Percentiles rank a stretch among this genome's conserved stretches.
Conservation (phyloP, 73 alveolate species). For the Loxodes magnus region DNA sequence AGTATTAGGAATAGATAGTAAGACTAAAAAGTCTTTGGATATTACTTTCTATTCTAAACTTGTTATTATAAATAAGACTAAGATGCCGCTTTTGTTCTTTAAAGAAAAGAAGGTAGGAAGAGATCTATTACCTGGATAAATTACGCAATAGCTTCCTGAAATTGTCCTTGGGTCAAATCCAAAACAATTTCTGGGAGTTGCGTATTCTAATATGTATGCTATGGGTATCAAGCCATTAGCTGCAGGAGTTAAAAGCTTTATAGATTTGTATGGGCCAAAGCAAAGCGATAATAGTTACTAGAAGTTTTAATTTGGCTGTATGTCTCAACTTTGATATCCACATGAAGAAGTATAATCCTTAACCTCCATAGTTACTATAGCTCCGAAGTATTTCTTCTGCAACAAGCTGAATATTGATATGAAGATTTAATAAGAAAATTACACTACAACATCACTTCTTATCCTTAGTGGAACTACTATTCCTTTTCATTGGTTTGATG, state of each 20-base stretch:
- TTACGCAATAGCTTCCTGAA: neutral
- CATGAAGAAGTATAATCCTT: constrained; percentile 15
- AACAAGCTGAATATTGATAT: constrained; percentile 13
- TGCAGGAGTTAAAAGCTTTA: constrained; percentile 3
- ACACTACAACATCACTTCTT: neutral
- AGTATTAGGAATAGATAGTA: neutral
- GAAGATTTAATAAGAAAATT: neutral
- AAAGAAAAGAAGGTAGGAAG: neutral
- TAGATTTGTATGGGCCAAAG: constrained; percentile 6
- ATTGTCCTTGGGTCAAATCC: constrained; percentile 1
- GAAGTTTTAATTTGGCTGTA: constrained; percentile 14
- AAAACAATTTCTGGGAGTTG: neutral
- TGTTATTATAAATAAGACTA: neutral
- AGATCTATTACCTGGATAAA: neutral
- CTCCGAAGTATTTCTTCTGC: constrained; percentile 20
- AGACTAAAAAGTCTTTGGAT: neutral
- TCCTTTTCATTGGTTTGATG: constrained; percentile 15
- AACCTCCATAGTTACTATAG: constrained; percentile 18
- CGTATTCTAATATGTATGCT: neutral
- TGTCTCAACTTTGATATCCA: constrained; percentile 11
- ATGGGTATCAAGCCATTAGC: neutral
- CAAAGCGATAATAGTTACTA: neutral
- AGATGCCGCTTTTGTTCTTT: neutral
- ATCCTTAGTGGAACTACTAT: neutral
- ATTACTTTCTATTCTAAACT: neutral